Evolutionary conservation across 164 flowering plant species (phyloP).

Genomic region (Kalanchoe fedtschenkoi): DNA sequence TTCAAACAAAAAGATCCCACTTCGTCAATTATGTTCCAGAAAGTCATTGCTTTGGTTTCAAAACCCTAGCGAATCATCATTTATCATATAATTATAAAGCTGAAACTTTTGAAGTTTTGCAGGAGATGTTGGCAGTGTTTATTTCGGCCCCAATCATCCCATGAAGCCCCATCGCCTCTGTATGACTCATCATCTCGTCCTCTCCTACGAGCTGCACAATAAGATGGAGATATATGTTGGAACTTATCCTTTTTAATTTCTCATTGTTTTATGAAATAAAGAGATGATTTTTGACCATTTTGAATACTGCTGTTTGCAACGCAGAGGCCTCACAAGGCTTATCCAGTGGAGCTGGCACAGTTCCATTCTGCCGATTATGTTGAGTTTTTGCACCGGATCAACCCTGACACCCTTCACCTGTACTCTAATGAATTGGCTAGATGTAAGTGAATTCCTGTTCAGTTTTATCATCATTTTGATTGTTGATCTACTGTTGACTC

Average conservation of each 20-base stretch:
- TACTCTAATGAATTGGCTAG: conserved; percentile 55
- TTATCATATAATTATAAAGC: background rate
- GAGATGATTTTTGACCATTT: background rate
- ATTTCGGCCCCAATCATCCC: conserved; percentile 96
- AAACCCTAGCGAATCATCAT: background rate
- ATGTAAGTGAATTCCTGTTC: conserved; percentile 36
- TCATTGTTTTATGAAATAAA: background rate
- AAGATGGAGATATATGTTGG: conserved; percentile 97
- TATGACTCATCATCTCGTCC: conserved; percentile 97
- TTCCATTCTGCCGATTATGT: conserved; percentile 94
- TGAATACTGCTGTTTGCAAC: conserved; percentile 11
- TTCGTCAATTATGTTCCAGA: background rate
- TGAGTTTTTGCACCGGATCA: conserved; percentile 82
- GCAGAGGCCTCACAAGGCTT: conserved; percentile 98
- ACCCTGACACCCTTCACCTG: conserved; percentile 63
- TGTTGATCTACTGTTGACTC: background rate
- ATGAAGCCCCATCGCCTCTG: conserved; percentile 99
- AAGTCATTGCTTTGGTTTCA: background rate
- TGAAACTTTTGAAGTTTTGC: conserved; percentile 19
- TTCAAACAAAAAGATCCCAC: no score
- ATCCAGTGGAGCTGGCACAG: conserved; percentile 95
- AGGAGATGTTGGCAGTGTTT: conserved; percentile 96
- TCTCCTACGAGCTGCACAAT: conserved; percentile 80
- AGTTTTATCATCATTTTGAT: background rate
- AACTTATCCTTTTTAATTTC: background rate